Evolutionary conservation across 2,329 filamentous ascomycete species (phyloP).

Genomic region (Penicillium sp.): DNA sequence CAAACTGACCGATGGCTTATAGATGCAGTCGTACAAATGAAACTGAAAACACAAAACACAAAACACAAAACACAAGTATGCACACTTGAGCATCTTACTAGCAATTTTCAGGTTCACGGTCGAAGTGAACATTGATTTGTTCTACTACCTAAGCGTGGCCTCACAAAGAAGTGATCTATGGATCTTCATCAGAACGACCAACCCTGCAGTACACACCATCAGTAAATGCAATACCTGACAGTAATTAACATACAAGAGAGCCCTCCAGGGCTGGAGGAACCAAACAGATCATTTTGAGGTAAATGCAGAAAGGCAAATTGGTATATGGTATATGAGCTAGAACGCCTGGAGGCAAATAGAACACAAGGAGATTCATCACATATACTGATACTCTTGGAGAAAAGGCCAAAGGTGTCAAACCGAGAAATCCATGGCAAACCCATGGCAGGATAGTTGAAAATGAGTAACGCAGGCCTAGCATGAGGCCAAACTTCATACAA

Average conservation of each 20-base stretch:
- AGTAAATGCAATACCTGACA: background rate
- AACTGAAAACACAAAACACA: too few relatives aligned
- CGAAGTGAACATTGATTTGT: too few relatives aligned
- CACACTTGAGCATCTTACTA: too few relatives aligned
- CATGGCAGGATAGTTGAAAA: constrained; percentile 13
- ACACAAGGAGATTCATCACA: constrained; percentile 26
- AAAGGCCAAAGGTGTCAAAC: constrained; percentile 17
- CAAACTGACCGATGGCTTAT: too few relatives aligned
- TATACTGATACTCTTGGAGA: constrained; percentile 23
- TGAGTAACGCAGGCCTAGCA: constrained; percentile 27
- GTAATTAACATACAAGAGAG: background rate
- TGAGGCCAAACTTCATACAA: constrained; percentile 20
- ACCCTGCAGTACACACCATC: background rate
- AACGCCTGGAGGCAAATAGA: constrained; percentile 23
- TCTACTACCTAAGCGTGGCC: too few relatives aligned
- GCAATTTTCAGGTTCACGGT: too few relatives aligned
- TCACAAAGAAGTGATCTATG: too few relatives aligned
- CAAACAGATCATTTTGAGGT: constrained; percentile 8
- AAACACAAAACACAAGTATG: too few relatives aligned
- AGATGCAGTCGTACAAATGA: too few relatives aligned
- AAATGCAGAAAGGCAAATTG: constrained; percentile 23
- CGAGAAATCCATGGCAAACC: constrained; percentile 15
- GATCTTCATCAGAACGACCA: too few relatives aligned
- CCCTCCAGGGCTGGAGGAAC: too few relatives aligned
- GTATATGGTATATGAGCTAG: constrained; percentile 32